Conservation (phyloP, 371 early-diverging fungal species). For the Apophysomyces elegans region DNA sequence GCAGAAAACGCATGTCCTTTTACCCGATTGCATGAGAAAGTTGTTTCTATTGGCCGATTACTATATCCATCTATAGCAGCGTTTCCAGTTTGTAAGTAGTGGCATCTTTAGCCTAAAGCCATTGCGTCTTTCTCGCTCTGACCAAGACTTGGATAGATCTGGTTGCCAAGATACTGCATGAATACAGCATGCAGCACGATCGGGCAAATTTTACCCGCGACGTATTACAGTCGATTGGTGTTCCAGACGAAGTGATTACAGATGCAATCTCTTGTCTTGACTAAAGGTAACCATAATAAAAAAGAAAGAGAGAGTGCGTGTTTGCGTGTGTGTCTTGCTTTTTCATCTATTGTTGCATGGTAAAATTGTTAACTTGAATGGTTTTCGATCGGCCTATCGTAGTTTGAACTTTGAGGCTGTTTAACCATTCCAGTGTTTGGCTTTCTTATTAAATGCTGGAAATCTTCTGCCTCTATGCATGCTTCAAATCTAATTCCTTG, state of each 20-base stretch:
- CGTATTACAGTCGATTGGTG: background rate
- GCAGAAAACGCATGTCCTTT: background rate
- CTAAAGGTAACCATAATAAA: background rate
- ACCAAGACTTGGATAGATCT: background rate
- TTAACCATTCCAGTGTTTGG: too few species aligned
- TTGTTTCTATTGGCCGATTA: background rate
- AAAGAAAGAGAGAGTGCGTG: too few species aligned
- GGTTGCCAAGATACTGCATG: background rate
- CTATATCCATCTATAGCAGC: background rate
- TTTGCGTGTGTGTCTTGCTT: too few species aligned
- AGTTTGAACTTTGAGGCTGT: too few species aligned
- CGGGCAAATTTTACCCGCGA: background rate
- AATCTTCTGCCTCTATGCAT: too few species aligned
- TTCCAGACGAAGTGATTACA: conserved; percentile 3
- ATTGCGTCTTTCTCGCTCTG: too few species aligned
- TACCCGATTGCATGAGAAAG: background rate
- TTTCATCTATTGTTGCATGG: too few species aligned
- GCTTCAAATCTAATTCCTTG: too few species aligned
- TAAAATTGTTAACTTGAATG: too few species aligned
- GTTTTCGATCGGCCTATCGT: too few species aligned
- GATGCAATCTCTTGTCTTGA: background rate
- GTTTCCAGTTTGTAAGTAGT: conserved; percentile 2
- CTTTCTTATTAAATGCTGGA: too few species aligned
- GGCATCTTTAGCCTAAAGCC: too few species aligned
- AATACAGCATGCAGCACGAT: background rate